These are phyloP conservation scores for Talaromyces adpressus DNA, from an alignment of 495 filamentous ascomycete species.

Conservation along the genomic window DNA sequence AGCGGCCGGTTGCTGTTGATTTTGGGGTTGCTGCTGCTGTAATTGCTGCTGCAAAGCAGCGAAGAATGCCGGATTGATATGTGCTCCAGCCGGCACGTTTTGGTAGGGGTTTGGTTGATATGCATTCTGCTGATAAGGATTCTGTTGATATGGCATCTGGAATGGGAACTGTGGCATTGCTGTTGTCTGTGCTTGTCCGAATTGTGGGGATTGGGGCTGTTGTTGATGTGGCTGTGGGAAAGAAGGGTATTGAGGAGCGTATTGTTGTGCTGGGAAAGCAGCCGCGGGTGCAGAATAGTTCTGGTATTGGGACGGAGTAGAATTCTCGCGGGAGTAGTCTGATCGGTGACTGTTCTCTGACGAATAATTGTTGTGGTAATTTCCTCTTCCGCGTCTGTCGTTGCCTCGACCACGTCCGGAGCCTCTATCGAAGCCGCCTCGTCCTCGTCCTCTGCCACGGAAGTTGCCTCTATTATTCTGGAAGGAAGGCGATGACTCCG, in stretches of 20 bases:
- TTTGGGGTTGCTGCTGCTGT: constrained; percentile 32
- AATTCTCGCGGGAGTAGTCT: constrained; percentile 23
- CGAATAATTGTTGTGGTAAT: constrained; percentile 22
- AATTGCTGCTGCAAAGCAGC: constrained; percentile 36
- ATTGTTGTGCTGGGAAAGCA: constrained; percentile 25
- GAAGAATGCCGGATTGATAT: constrained; percentile 63
- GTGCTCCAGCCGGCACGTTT: constrained; percentile 40
- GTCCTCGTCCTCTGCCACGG: constrained; percentile 33
- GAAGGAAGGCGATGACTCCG: constrained; percentile 23
- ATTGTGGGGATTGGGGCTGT: constrained; percentile 15
- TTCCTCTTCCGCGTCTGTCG: constrained; percentile 29
- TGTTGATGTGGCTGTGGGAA: constrained; percentile 21
- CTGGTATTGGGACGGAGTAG: constrained; percentile 16
- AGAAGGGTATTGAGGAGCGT: constrained; percentile 20
- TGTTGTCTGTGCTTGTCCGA: constrained; percentile 20
- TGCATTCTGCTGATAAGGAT: constrained; percentile 23
- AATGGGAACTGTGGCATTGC: constrained; percentile 28
- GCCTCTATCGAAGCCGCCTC: constrained; percentile 23
- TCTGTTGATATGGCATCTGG: constrained; percentile 33
- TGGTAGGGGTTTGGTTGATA: constrained; percentile 33
- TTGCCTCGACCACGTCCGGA: constrained; percentile 41
- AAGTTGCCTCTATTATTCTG: constrained; percentile 15
- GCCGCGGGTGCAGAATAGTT: constrained; percentile 20
- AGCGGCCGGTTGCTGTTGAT: constrained; percentile 30
- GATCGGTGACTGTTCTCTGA: constrained; percentile 33